Base-by-base conservation (phyloP, 108 stramenopile species). In the Cylindrotheca fusiformis region DNA sequence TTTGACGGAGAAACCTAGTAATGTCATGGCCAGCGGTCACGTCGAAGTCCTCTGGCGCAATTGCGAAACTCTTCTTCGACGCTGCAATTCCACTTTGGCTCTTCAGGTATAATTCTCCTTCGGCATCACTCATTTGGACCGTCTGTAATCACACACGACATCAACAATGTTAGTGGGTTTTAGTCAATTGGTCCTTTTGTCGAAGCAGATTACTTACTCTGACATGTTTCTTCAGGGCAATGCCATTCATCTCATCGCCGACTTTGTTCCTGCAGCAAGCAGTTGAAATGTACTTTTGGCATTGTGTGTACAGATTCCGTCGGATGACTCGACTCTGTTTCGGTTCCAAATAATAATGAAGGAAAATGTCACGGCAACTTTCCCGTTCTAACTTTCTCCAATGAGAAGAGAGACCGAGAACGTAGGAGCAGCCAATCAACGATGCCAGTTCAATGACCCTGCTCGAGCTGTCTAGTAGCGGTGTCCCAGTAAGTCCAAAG, bases 401-500 rank as follows among this genome's bases (percentile, higher is more conserved):
- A 59, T 87, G 86, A 14, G 48, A 55, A 2, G 82, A 77, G n/a
- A 79, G 56, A 14, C 81, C 80, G 32, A 77, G 79, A 45, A 91
- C 27, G 60, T 91, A 91, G 0, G 84, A 73, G 24, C 76, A 73
- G 22, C 86, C 89, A 81, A 90, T 90, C 41, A 90, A 52, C 58
- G 80, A 87, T 1, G 85, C 89, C 18, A 90, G 68, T 52, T 90
- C 89, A 33, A 78, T 83, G 2, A 90, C 85, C 17, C 89, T 61
- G 32, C 74, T 80, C 25, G 68, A 73, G 36, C 69, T 85, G 28
- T 90, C 89, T 22, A 90, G 61, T 20, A 90, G 67, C 0, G 89
- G 89, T 0, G 89, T 90, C 12, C 83, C 89, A 10, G 89, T 85
- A 24, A 90, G 50, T 4, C 89, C 89, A 69, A 80, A 90, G 12